A percentile compares a stretch with the other conserved stretches of the same genome.
Conservation (phyloP, 169 alveolate genomes). For the Babesia bovis region DNA sequence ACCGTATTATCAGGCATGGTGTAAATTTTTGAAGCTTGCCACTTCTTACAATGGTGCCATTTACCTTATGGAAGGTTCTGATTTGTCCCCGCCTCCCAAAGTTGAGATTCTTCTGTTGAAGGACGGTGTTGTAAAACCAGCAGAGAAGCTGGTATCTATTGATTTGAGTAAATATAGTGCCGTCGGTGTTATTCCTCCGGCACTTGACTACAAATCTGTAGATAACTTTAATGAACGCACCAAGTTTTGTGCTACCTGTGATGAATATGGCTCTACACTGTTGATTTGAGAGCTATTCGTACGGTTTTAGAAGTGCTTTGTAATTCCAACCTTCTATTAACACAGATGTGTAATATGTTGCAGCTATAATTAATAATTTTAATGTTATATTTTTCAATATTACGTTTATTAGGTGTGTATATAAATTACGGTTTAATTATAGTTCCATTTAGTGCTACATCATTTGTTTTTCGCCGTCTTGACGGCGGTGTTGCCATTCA, state of each 20-base stretch:
- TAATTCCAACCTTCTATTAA: neutral
- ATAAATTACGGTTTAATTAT: neutral
- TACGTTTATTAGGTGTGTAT: neutral
- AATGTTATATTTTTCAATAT: neutral
- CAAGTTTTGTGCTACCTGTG: conserved; percentile 3
- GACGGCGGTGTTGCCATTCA: neutral
- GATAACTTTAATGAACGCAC: neutral
- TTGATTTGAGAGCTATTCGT: neutral
- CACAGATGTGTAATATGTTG: neutral
- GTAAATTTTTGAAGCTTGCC: conserved; percentile 62
- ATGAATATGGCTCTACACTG: conserved; percentile 16
- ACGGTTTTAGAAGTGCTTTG: neutral
- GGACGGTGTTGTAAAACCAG: conserved; percentile 26
- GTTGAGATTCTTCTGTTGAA: conserved; percentile 51
- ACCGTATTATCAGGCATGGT: conserved; percentile 69
- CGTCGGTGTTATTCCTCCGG: conserved; percentile 17
- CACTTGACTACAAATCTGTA: conserved; percentile 17
- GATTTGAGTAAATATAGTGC: conserved; percentile 7
- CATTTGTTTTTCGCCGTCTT: neutral
- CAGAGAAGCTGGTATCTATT: neutral
- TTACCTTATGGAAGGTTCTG: conserved; percentile 71
- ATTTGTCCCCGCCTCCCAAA: conserved; percentile 74
- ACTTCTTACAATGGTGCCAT: conserved; percentile 58
- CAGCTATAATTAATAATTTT: neutral
- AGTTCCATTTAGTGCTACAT: neutral